Conservation (phyloP, 805 yeast species). For the Peterozyma xylosa region DNA sequence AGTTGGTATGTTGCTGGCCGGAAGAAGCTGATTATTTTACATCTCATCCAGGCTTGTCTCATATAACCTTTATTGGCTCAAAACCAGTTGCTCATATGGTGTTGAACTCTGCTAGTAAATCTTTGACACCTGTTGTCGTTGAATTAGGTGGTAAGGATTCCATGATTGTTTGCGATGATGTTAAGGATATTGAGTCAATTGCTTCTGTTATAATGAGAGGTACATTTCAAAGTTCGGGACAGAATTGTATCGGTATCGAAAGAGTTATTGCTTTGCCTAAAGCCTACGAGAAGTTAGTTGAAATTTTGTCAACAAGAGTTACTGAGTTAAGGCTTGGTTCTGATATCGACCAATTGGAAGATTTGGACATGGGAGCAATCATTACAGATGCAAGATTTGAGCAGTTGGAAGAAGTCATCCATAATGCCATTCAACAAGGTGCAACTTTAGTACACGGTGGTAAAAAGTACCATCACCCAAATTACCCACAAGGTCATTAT, state of each 20-base stretch:
- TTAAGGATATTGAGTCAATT: conserved; percentile 42
- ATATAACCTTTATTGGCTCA: conserved; percentile 95
- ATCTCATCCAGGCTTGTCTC: conserved; percentile 73
- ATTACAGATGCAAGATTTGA: conserved; percentile 73
- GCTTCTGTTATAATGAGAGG: conserved; percentile 90
- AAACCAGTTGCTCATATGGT: conserved; percentile 89
- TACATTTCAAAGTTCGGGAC: conserved; percentile 95
- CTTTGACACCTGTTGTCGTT: conserved; percentile 91
- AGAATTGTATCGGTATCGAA: conserved; percentile 96
- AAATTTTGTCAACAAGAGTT: conserved; percentile 50
- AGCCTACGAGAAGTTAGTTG: conserved; percentile 57
- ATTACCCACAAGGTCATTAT: conserved; percentile 92
- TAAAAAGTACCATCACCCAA: conserved; percentile 71
- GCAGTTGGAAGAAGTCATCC: conserved; percentile 55
- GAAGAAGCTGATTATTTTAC: conserved; percentile 83
- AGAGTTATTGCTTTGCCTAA: conserved; percentile 76
- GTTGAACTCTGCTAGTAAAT: conserved; percentile 70
- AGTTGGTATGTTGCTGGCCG: conserved; percentile 84
- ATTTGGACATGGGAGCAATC: conserved; percentile 95
- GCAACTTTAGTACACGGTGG: conserved; percentile 83
- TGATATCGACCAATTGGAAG: conserved; percentile 84
- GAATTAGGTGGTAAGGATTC: conserved; percentile 98
- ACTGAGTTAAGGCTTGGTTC: conserved; percentile 71
- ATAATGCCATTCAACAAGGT: conserved; percentile 73
- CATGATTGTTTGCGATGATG: conserved; percentile 78